phyloP scores from a whole-genome alignment of 345 rosid genomes.

The Carallia brachiata region DNA sequence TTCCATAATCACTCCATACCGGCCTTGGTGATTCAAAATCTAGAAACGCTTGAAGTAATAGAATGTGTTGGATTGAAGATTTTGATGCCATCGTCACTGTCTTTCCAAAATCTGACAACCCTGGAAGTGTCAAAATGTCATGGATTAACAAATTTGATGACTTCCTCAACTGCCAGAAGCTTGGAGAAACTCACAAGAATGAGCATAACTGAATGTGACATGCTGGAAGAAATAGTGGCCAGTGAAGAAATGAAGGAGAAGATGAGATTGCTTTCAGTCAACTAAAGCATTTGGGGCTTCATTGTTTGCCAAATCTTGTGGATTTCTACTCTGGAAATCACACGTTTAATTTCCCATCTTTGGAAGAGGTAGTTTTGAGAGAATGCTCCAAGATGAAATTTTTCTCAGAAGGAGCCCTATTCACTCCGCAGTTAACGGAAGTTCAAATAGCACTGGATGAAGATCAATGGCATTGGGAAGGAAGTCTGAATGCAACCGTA shows the following conservation, averaged over 20 bases:
- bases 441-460: background rate
- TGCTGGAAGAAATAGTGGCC: slow-evolving; percentile 15
- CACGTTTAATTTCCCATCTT: slow-evolving; percentile 4
- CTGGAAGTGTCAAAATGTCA: slow-evolving; percentile 15
- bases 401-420: background rate
- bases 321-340: background rate
- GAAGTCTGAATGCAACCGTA: background rate
- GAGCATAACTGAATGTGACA: slow-evolving; percentile 17
- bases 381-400: slow-evolving; percentile 1
- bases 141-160: slow-evolving; percentile 6
- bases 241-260: slow-evolving; percentile 4
- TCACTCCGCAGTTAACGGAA: background rate
- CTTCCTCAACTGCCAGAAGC: slow-evolving; percentile 16
- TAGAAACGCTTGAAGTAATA: slow-evolving; percentile 1
- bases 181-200: slow-evolving; percentile 12
- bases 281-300: slow-evolving; percentile 14
- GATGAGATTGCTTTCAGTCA: slow-evolving; percentile 11
- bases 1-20: too few relatives aligned
- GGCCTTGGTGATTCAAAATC: background rate
- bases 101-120: slow-evolving; percentile 17
- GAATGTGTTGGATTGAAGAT: background rate
- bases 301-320: slow-evolving; percentile 14
- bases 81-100: slow-evolving; percentile 13
- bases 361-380: background rate
- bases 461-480: background rate